Evolutionary conservation across 148 eudicot species (phyloP), one percentile per base, ranked within the genome.

Genomic region (Rhododendron ovatum): DNA sequence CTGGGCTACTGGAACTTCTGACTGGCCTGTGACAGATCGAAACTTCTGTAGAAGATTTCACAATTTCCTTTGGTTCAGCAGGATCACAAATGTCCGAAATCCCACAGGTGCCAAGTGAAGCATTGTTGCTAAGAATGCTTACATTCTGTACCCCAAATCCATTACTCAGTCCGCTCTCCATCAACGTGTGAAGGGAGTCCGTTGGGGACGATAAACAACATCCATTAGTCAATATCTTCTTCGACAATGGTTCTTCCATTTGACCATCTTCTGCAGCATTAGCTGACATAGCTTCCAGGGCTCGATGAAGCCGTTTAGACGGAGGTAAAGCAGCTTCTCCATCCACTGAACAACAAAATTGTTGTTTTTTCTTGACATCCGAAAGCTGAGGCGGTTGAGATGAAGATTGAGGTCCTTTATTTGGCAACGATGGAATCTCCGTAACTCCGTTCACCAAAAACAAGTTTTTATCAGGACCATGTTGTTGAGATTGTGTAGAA

Each of bases 241-340:
- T 57, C 47, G 87, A 69, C 28, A 86, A 78, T 75, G 74, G 86
- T 57, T 28, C 88, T 86, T 87, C 88, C 35, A 87, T 82, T 86
- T 85, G 84, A 84, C 85, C 87, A 91, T 91, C 96, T 89, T 93
- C 99, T 69, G 92, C 95, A 88, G 91, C 96, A 93, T 97, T 93
- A 84, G 98, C 99, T 85, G 98, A 95, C 99, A 97, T 97, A 26
- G 98, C 99, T 90, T 95, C 98, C 88, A 97, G 86, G 82, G 99
- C 99, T 83, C 99, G 94, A 87, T 95, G 96, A 28, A 97, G 94
- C 78, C 99, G 98, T 90, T 97, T 97, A 10, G 96, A 95, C 74
- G 98, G 99, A 78, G 99, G 99, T 89, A 97, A 90, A 80, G 96
- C 95, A 90, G 99, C 96, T 90, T 97, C 99, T 87, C 91, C 98